Evolutionary conservation across 805 yeast genomes (phyloP).

Genomic region (Starmerella vitae): DNA sequence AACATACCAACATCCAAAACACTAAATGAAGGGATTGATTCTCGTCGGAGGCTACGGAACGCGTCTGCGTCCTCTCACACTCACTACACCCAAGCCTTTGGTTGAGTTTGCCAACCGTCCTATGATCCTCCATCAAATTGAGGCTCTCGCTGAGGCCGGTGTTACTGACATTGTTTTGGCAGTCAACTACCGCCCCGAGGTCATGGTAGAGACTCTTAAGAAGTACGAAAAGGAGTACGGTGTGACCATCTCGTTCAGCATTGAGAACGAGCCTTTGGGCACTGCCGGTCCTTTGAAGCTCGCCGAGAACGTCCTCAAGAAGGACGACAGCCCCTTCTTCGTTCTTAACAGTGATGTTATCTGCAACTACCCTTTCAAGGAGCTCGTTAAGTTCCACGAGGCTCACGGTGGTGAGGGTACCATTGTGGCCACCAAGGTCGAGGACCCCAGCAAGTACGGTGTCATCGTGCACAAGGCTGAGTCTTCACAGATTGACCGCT

Average conservation of each 20-base stretch:
- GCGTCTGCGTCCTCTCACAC: slow-evolving; percentile 95
- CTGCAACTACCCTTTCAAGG: slow-evolving; percentile 95
- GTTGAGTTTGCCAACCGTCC: slow-evolving; percentile 99
- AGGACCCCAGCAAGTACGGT: slow-evolving; percentile 99
- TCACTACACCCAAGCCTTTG: slow-evolving; percentile 89
- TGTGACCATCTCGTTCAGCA: slow-evolving; percentile 88
- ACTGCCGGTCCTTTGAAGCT: slow-evolving; percentile 98
- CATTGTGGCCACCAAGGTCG: slow-evolving; percentile 98
- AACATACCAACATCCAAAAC: neutral
- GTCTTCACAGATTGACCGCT: slow-evolving; percentile 92
- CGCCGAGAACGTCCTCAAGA: slow-evolving; percentile 84
- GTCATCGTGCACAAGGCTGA: slow-evolving; percentile 95
- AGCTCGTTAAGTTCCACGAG: slow-evolving; percentile 82
- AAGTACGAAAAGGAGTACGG: slow-evolving; percentile 90
- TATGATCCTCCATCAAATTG: slow-evolving; percentile 97
- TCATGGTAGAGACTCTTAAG: slow-evolving; percentile 89
- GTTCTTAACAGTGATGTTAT: slow-evolving; percentile 97
- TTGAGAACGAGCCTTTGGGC: slow-evolving; percentile 98
- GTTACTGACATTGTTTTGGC: slow-evolving; percentile 97
- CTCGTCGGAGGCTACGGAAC: slow-evolving; percentile 99
- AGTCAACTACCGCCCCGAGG: slow-evolving; percentile 98
- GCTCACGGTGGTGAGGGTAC: slow-evolving; percentile 97
- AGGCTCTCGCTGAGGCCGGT: slow-evolving; percentile 95
- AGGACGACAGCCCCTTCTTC: slow-evolving; percentile 93
- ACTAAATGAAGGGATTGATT: slow-evolving; percentile 76